Percentiles rank a stretch among this genome's conserved stretches.
These are phyloP conservation scores for Oligophagozyma castellii DNA, from an alignment of 1,139 yeast species.

Conservation along the genomic window DNA sequence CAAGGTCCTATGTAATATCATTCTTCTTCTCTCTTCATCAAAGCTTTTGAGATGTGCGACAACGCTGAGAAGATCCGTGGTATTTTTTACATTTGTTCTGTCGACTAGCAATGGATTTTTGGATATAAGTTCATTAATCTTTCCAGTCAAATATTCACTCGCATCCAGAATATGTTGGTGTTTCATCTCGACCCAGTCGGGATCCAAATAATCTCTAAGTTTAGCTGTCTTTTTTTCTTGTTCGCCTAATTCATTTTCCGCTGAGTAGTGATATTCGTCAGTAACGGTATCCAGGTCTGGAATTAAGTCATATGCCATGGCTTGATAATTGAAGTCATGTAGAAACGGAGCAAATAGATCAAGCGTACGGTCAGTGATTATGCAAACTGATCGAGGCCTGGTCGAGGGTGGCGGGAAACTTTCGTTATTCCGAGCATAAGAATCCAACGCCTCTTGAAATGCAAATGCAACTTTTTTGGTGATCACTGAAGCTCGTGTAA, in stretches of 20 bases:
- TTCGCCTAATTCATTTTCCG: conserved; percentile 48
- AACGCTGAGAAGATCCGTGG: conserved; percentile 49
- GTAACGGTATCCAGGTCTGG: conserved; percentile 33
- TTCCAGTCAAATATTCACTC: conserved; percentile 45
- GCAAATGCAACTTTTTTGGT: conserved; percentile 63
- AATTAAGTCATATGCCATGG: conserved; percentile 67
- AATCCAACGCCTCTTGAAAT: conserved; percentile 60
- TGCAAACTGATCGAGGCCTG: conserved; percentile 57
- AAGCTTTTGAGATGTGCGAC: conserved; percentile 58
- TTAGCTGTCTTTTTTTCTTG: conserved; percentile 33
- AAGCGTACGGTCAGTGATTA: conserved; percentile 70
- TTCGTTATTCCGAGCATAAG: conserved; percentile 54
- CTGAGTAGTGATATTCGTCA: conserved; percentile 41
- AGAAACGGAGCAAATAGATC: conserved; percentile 75
- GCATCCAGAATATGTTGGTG: conserved; percentile 72
- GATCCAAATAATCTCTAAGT: conserved; percentile 47
- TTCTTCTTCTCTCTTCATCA: conserved; percentile 50
- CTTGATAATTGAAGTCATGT: conserved; percentile 90
- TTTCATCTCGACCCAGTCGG: conserved; percentile 60
- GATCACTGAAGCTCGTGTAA: conserved; percentile 42
- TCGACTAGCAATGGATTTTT: conserved; percentile 63
- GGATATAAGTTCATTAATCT: conserved; percentile 52
- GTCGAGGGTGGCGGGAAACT: conserved; percentile 43
- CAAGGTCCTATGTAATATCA: conserved; percentile 45
- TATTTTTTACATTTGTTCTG: conserved; percentile 43